These are phyloP conservation scores for Mallotus nudiflorus DNA, from an alignment of 345 rosid species.

Conservation along the genomic window DNA sequence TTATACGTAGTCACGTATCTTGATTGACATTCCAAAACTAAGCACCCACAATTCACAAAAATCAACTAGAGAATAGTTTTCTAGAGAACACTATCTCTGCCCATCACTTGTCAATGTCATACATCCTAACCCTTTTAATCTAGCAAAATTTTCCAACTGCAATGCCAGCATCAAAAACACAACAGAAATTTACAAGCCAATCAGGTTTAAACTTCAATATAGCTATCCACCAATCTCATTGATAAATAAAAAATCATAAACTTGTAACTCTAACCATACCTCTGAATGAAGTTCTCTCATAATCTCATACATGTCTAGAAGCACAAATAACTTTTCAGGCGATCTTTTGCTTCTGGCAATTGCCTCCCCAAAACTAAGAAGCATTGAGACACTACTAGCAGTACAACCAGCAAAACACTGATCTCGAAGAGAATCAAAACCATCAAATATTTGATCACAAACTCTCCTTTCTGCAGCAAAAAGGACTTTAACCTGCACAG, in stretches of 20 bases:
- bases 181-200: neutral
- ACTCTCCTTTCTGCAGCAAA: conserved; percentile 93
- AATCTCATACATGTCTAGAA: conserved; percentile 97
- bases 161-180: neutral
- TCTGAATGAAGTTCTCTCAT: conserved; percentile 95
- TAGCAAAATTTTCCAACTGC: neutral
- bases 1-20: neutral
- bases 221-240: conserved; percentile 1
- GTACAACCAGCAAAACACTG: conserved; percentile 92
- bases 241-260: neutral
- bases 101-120: neutral
- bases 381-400: conserved; percentile 73
- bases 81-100: neutral
- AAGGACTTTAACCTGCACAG: conserved; percentile 81
- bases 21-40: neutral
- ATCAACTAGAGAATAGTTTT: neutral
- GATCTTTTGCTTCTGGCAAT: conserved; percentile 97
- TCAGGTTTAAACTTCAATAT: neutral
- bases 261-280: conserved; percentile 46
- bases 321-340: conserved; percentile 96
- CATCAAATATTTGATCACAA: conserved; percentile 89
- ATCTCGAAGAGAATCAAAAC: conserved; percentile 83
- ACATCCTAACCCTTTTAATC: too few species aligned
- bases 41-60: neutral
- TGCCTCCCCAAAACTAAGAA: conserved; percentile 99